Evolutionary conservation across 148 eudicot genomes (phyloP).

Genomic region (Persicaria maculosa): DNA sequence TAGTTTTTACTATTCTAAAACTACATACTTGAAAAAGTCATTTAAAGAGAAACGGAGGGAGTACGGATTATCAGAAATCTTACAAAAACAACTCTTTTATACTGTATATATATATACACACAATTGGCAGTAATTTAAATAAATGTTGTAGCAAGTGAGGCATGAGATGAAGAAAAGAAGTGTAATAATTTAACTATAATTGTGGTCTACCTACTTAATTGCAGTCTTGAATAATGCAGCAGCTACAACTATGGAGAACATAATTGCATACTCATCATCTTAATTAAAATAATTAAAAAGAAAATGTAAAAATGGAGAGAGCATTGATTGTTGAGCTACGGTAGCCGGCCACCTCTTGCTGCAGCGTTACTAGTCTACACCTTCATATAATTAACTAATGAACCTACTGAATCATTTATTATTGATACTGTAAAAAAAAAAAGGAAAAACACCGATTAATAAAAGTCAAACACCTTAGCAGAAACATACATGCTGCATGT

Average conservation of each 20-base stretch:
- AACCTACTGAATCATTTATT: background rate
- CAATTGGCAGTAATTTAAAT: background rate
- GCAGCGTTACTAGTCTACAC: background rate
- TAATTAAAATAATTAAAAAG: background rate
- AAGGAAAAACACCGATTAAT: too few relatives aligned
- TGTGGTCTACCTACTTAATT: slow-evolving; percentile 1
- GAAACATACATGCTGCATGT: too few relatives aligned
- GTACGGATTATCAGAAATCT: too few relatives aligned
- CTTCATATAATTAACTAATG: background rate
- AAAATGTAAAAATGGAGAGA: background rate
- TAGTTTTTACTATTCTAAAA: too few relatives aligned
- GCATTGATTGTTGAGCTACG: background rate
- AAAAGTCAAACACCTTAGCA: too few relatives aligned
- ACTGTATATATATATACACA: too few relatives aligned
- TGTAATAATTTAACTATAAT: background rate
- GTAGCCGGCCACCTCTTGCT: background rate
- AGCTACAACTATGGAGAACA: background rate
- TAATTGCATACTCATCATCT: too few relatives aligned
- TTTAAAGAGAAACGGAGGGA: too few relatives aligned
- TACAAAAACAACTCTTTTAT: too few relatives aligned
- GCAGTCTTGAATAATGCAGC: slow-evolving; percentile 1
- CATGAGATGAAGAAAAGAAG: background rate
- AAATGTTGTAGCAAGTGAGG: background rate
- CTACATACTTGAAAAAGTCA: too few relatives aligned
- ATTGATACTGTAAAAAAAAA: background rate